Base-by-base conservation (phyloP, 2,329 filamentous ascomycete species). In the Periconia macrospinosa region DNA sequence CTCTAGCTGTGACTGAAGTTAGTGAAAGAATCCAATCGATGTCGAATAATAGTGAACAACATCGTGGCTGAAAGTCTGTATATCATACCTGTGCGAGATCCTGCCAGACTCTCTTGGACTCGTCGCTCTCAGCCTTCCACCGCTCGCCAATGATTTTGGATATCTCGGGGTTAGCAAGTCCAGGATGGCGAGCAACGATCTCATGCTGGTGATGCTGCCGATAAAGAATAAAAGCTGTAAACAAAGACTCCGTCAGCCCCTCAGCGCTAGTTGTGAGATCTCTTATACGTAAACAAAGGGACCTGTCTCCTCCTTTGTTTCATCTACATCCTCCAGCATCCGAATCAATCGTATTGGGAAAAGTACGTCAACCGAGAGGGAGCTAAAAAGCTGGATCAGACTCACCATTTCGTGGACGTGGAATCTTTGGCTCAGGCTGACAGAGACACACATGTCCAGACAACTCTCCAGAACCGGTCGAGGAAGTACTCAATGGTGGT, bases 81-180 rank as follows among this genome's bases (percentile, higher is more conserved):
- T 15, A 18, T 60, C 74, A 61, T 76, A 88, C 90, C 76, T 95
- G 91, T 55, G 94, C 94, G 52, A 96, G 83, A 56, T 83, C 82
- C 74, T 94, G 96, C 94, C 94, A 99, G 71, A 87, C 83, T 59
- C 86, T 84, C 76, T 96, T 96, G 53, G 87, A 82, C 49, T 89
- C 85, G 20, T 88, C 82, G 3, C 86, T 77, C 68, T 95, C 87
- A 52, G 86, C 83, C 67, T 88, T 86, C 94, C 94, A 99, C 83
- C 92, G 88, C 72, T 91, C 86, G 49, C 93, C 93, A 63, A 97
- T 96, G 65, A 97, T 95, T 76, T 97, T 97, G 60, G 93, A 97
- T 65, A 97, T 96, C 49, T 97, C 91, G 2, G 93, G 93, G 75
- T 97, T 97, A 44, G 92, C 87, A 60, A 97, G 84, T 43, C 91